Conservation (phyloP, 176 grass and related monocot genomes). For the Puccinellia tenuiflora region DNA sequence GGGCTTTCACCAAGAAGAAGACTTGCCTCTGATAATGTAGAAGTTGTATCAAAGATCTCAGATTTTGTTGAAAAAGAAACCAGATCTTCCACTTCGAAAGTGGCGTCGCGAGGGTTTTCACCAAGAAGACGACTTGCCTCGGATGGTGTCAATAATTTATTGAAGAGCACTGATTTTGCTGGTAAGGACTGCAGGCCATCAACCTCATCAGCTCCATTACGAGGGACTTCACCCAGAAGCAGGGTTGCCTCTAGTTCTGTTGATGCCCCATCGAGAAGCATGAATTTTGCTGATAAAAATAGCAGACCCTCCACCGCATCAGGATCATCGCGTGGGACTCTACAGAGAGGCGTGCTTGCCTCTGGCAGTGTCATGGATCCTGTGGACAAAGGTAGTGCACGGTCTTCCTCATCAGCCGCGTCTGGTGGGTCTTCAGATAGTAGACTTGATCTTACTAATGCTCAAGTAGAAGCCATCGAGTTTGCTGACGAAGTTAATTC, state of each 20-base stretch:
- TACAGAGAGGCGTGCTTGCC: background rate
- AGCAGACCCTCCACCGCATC: constrained; percentile 18
- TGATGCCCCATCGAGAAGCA: constrained; percentile 7
- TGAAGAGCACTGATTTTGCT: constrained; percentile 28
- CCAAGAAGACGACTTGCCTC: constrained; percentile 19
- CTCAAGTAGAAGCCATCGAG: constrained; percentile 16
- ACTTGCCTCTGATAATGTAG: background rate
- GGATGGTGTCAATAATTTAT: background rate
- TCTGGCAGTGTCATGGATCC: background rate
- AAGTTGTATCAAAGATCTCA: constrained; percentile 2
- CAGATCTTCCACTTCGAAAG: background rate
- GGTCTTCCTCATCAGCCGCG: background rate
- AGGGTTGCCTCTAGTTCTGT: constrained; percentile 9
- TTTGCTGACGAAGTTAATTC: constrained; percentile 12
- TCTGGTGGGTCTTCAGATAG: constrained; percentile 19
- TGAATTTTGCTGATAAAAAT: constrained; percentile 22
- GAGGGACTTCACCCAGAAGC: constrained; percentile 35
- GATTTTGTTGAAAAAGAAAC: constrained; percentile 13
- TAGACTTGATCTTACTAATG: constrained; percentile 22
- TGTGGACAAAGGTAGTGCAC: constrained; percentile 2
- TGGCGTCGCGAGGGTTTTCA: constrained; percentile 11
- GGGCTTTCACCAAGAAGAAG: constrained; percentile 22
- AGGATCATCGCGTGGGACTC: background rate
- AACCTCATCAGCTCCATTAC: constrained; percentile 18
- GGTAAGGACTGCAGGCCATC: constrained; percentile 30